Evolutionary conservation across 768 basidiomycete genomes (phyloP).

Genomic region (Solioccasus polychromus): DNA sequence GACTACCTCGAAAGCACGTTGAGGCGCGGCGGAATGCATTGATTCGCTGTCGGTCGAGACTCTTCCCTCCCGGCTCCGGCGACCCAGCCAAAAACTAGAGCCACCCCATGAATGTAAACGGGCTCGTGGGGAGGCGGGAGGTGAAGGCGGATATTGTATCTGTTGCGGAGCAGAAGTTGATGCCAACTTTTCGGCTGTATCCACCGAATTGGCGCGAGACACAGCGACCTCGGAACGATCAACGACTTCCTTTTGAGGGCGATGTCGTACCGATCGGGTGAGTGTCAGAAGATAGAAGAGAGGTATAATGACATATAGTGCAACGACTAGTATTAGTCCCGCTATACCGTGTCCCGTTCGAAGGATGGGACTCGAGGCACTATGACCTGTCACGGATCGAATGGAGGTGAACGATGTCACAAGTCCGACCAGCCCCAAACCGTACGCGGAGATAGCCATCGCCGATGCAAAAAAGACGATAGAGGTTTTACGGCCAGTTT

Average conservation of each 20-base stretch:
- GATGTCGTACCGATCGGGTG: slow-evolving; percentile 11
- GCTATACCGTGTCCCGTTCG: slow-evolving; percentile 63
- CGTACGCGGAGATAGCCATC: slow-evolving; percentile 49
- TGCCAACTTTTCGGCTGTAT: slow-evolving; percentile 41
- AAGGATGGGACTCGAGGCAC: slow-evolving; percentile 35
- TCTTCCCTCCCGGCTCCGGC: slow-evolving; percentile 36
- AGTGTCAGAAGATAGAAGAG: slow-evolving; percentile 34
- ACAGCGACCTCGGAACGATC: slow-evolving; percentile 23
- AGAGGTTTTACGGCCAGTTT: slow-evolving; percentile 20
- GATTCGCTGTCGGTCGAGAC: slow-evolving; percentile 40
- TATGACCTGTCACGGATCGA: slow-evolving; percentile 32
- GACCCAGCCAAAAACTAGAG: slow-evolving; percentile 35
- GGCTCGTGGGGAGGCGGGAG: slow-evolving; percentile 30
- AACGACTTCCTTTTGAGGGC: slow-evolving; percentile 16
- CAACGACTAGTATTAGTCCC: slow-evolving; percentile 61
- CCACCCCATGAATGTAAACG: slow-evolving; percentile 39
- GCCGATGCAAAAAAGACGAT: slow-evolving; percentile 38
- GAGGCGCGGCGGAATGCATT: slow-evolving; percentile 33
- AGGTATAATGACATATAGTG: slow-evolving; percentile 55
- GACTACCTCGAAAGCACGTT: slow-evolving; percentile 46
- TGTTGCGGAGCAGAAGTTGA: slow-evolving; percentile 26
- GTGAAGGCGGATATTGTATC: slow-evolving; percentile 30
- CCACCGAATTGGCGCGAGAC: slow-evolving; percentile 38
- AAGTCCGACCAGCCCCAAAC: slow-evolving; percentile 60
- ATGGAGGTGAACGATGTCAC: slow-evolving; percentile 62